Evolutionary conservation across 257 asterid genomes (phyloP).

Genomic region (Gardenia jasminoides): DNA sequence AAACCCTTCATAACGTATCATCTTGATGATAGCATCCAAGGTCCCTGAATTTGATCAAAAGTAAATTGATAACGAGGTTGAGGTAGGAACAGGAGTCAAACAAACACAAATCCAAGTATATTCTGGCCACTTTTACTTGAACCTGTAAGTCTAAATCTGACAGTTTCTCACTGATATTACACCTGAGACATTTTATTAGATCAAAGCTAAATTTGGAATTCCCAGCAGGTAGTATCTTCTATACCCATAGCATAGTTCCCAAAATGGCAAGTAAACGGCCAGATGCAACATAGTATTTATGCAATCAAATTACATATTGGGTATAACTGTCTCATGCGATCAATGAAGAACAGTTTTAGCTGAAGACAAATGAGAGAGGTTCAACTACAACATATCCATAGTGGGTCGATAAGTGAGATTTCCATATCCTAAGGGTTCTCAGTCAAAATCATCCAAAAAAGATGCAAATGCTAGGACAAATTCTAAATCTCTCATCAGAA

Average conservation of each 20-base stretch:
- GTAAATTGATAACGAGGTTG: neutral
- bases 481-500: neutral
- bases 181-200: neutral
- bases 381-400: too few relatives aligned
- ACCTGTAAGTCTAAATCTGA: neutral
- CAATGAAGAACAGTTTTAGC: too few relatives aligned
- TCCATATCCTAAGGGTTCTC: too few relatives aligned
- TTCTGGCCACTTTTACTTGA: neutral
- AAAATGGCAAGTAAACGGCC: too few relatives aligned
- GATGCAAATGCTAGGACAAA: neutral
- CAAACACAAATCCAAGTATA: neutral
- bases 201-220: too few relatives aligned
- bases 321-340: too few relatives aligned
- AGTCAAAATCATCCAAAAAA: too few relatives aligned
- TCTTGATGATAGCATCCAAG: constrained; percentile 78
- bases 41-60: constrained; percentile 55
- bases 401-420: neutral
- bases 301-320: too few relatives aligned
- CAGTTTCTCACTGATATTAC: neutral
- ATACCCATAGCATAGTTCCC: too few relatives aligned
- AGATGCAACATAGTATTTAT: too few relatives aligned
- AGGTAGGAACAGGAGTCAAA: neutral
- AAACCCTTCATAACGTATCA: constrained; percentile 78
- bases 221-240: too few relatives aligned
- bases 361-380: too few relatives aligned